Conservation (phyloP, 2,329 filamentous ascomycete species). For the Ophiostoma quercus region DNA sequence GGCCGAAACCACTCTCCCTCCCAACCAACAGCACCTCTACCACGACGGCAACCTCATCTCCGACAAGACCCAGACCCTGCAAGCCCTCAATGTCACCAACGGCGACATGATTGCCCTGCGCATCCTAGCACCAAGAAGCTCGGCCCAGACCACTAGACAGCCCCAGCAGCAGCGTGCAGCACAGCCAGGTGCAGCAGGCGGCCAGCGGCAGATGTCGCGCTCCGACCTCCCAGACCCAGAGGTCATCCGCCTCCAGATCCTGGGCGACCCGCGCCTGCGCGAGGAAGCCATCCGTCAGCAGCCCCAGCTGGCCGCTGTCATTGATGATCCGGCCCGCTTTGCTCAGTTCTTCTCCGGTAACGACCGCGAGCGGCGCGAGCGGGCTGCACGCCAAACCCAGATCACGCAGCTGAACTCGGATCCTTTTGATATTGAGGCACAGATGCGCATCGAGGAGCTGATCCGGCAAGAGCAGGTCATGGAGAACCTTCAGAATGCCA, state of each 20-base stretch:
- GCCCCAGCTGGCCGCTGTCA: constrained; percentile 69
- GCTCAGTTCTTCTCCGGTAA: constrained; percentile 64
- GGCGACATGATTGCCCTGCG: constrained; percentile 91
- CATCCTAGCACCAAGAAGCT: constrained; percentile 48
- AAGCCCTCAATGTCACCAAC: constrained; percentile 73
- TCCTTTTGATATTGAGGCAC: constrained; percentile 88
- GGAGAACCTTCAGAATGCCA: constrained; percentile 92
- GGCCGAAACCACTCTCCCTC: constrained; percentile 70
- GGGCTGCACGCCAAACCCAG: constrained; percentile 72
- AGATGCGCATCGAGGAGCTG: constrained; percentile 91
- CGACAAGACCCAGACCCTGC: constrained; percentile 74
- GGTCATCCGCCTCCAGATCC: constrained; percentile 72
- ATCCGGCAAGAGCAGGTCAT: constrained; percentile 91
- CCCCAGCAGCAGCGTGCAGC: constrained; percentile 32
- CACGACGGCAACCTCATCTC: constrained; percentile 79
- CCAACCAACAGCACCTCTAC: constrained; percentile 74
- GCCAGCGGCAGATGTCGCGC: not conserved
- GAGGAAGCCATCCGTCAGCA: constrained; percentile 65
- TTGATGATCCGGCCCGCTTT: constrained; percentile 73
- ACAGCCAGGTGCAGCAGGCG: constrained; percentile 32
- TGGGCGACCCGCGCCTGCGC: constrained; percentile 70
- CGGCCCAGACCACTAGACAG: constrained; percentile 35
- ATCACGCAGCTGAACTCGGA: constrained; percentile 86
- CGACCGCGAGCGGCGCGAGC: constrained; percentile 64
- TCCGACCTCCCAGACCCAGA: constrained; percentile 61